Base-by-base conservation (phyloP, 73 alveolate genomes). In the Paraurostyla sp. region DNA sequence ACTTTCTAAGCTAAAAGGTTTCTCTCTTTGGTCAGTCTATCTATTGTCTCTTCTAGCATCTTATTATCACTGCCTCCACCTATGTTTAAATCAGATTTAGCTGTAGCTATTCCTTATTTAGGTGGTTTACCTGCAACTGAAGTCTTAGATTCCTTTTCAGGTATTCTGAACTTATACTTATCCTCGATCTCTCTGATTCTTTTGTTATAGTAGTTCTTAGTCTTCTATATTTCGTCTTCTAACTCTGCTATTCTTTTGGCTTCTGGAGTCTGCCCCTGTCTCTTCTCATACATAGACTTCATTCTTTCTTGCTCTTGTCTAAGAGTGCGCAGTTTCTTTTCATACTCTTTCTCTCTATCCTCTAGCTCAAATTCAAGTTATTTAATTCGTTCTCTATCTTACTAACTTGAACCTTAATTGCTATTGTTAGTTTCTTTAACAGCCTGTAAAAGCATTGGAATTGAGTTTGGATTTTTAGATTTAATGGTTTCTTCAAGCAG, bases 271-370 rank as follows among this genome's bases (percentile, higher is more conserved):
- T 59, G 43, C 18, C 71, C 88, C 27, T 38, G 11, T 38, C 63
- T 23, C 52, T 46, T 60, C 16, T 80, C 94, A 40, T 71, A 71
- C 22, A 69, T 33, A 13, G 25, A 27, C 35, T 89, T 80, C 83
- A 89, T 63, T 68, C 88, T 80, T 46, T 89, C 94, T 20, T 40
- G 40, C 71, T 89, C 94, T 42, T 78, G 62, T 35, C 94, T 80
- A 0, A 89, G 50, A 62, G 88, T 63, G 42, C 94, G 27, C 0
- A 89, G 62, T 63, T 54, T 89, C 88, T 80, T 81, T 49, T 81
- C 91, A 38, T 27, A 81, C 40, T 89, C 94, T 57, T 43, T 73
- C 29, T 89, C 94, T 54, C 81, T 89, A 23, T 63, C 76, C n/a
- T 89, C 90, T 0, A 89, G 76, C 43, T 48, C 63, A 9, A n/a